Evolutionary conservation across 306 rosid genomes (phyloP), one percentile per base, ranked within the genome.

Genomic region (Canavalia ensiformis): DNA sequence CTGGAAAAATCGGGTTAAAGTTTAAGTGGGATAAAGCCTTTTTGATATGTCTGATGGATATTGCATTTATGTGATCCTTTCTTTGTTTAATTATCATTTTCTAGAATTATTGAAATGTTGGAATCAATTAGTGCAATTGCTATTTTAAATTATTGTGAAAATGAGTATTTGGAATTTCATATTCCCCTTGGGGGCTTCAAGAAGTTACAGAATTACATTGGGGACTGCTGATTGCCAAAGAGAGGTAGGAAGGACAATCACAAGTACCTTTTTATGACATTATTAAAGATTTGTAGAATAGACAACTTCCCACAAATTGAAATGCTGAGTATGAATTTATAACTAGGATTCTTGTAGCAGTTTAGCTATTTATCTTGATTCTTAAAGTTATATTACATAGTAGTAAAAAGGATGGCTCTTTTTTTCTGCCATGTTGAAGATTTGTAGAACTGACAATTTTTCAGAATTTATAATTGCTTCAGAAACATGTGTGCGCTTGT

Each of bases 291-390:
- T 75, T 68, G 42, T 35, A 1, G 60, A 51, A 49, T 52, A 28
- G 44, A 54, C 55, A 49, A 56, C 66, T 39, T 46, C n/a, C 45
- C 5, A 45, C 41, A 81, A 72, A 31, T 50, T 67, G 12, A 7
- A 59, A 60, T 10, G 79, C 62, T 7, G 31, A 59, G 29, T 44
- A 60, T 52, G 29, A 76, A 34, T 60, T 72, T n/a, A 30, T 45
- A n/a, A 66, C 69, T 31, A 67, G 71, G 47, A 34, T 31, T 85
- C 80, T 54, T 72, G 51, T 51, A 49, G 57, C 50, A 68, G 56
- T 73, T 50, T 70, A 31, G 47, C 60, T 54, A 25, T 46, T 56
- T 31, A 67, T 39, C 55, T 65, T 74, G 66, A 57, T 64, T 64
- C 31, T 64, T 66, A 13, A 7, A 68, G 54, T 73, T 60, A 62